Conservation (phyloP, 805 yeast species). For the Pichia scutulata region DNA sequence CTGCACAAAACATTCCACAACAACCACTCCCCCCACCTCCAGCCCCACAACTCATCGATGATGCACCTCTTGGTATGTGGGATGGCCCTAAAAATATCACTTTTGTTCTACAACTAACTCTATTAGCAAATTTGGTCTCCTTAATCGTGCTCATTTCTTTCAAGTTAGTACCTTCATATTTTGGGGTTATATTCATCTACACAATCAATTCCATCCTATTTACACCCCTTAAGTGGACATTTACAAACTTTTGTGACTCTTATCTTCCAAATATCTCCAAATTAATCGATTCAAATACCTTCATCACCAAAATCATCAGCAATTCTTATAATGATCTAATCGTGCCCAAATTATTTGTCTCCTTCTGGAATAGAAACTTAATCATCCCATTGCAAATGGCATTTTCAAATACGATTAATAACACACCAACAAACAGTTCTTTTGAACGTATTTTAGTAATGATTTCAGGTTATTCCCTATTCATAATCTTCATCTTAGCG, state of each 20-base stretch:
- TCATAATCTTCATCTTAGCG: conserved; percentile 6
- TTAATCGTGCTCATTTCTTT: conserved; percentile 17
- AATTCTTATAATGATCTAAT: background rate
- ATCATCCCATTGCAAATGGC: conserved; percentile 8
- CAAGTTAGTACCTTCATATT: conserved; percentile 20
- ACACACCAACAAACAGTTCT: conserved; percentile 17
- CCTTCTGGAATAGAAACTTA: conserved; percentile 3
- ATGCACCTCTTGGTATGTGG: conserved; percentile 8
- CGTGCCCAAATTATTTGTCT: conserved; percentile 3
- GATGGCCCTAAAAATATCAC: conserved; percentile 11
- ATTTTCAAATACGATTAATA: conserved; percentile 13
- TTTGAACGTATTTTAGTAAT: conserved; percentile 16
- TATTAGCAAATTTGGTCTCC: conserved; percentile 17
- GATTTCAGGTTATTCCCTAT: conserved; percentile 16
- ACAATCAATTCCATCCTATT: background rate
- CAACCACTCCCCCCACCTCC: conserved; percentile 1
- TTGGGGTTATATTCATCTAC: conserved; percentile 10
- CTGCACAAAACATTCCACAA: background rate
- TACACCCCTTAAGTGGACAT: background rate
- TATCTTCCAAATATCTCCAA: background rate
- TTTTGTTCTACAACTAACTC: conserved; percentile 16
- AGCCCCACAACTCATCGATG: conserved; percentile 1
- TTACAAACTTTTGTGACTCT: too few species aligned
- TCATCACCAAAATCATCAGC: background rate
- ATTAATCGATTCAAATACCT: background rate